Evolutionary conservation across 2,329 filamentous ascomycete genomes (phyloP), one percentile per base, ranked within the genome.

Genomic region (Colletotrichum somersetense): DNA sequence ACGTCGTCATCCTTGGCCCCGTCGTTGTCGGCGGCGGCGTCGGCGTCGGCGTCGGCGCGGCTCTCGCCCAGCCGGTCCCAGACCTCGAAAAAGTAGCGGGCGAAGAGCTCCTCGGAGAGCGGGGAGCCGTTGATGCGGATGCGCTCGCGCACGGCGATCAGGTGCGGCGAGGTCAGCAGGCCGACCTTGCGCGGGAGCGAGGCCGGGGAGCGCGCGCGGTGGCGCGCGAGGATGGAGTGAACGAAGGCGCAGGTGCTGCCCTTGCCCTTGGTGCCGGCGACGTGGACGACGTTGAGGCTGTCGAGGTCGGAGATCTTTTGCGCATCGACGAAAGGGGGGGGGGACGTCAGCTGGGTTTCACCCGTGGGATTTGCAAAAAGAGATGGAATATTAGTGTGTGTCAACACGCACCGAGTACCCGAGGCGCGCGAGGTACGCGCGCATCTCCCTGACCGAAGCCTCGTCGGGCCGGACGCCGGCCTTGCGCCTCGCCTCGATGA

Each of bases 251-350:
- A 94, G 0, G 94, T 95, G 2, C 93, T 96, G 52, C 95, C 95
- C 81, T 98, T 98, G 72, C 96, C 96, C 81, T 98, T 98, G 5
- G 95, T 98, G 16, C 96, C 96, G 1, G 96, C 93, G 57, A 98
- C 91, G 79, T 98, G 96, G 73, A 98, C 90, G 75, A 86, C 87
- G 20, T 81, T 82, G 63, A 88, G 81, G 5, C 77, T 75, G 16
- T 81, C 76, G 35, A 89, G 83, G 74, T 85, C 83, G 0, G 76
- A 66, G 14, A 48, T 67, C 68, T 71, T 20, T 14, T 14, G 12
- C 14, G 35, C n/a, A n/a, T n/a, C n/a, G n/a, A n/a, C n/a, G n/a
- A n/a, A n/a, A n/a, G n/a, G n/a, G n/a, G n/a, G n/a, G n/a, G n/a
- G n/a, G n/a, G n/a, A n/a, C n/a, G n/a, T n/a, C n/a, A n/a, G n/a